A percentile compares a stretch with the other conserved stretches of the same genome.
phyloP scores from a whole-genome alignment of 2,329 filamentous ascomycete species.

The Aspergillaceae sp. region DNA sequence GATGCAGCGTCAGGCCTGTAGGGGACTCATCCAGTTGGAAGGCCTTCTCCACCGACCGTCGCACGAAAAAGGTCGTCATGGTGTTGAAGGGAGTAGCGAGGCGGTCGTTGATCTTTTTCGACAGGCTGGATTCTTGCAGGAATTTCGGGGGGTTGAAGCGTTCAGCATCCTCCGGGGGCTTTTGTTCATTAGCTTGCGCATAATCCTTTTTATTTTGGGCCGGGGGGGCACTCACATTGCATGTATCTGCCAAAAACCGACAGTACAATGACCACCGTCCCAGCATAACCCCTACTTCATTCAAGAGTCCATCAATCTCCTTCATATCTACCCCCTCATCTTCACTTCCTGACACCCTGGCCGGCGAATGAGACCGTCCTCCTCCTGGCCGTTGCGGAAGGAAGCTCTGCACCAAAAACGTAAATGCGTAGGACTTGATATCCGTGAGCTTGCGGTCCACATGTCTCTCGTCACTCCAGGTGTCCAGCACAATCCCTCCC shows the following conservation, averaged over 20 bases:
- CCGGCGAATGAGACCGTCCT: constrained; percentile 68
- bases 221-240: constrained; percentile 56
- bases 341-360: constrained; percentile 56
- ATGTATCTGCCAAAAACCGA: constrained; percentile 80
- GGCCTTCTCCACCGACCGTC: constrained; percentile 90
- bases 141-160: constrained; percentile 62
- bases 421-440: constrained; percentile 95
- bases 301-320: constrained; percentile 79
- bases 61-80: constrained; percentile 95
- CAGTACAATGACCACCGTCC: constrained; percentile 88
- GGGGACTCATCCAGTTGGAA: constrained; percentile 94
- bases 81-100: constrained; percentile 75
- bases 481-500: constrained; percentile 89
- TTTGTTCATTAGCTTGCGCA: constrained; percentile 1
- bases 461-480: constrained; percentile 82
- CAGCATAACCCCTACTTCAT: constrained; percentile 85
- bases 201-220: not conserved
- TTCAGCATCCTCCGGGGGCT: constrained; percentile 40
- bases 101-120: constrained; percentile 65
- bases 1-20: constrained; percentile 65
- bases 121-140: constrained; percentile 67
- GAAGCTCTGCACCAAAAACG: constrained; percentile 93
- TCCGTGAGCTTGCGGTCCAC: constrained; percentile 84
- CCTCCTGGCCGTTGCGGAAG: constrained; percentile 62
- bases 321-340: constrained; percentile 96